Conservation (phyloP, 768 basidiomycete species). For the Boletales sp. region DNA sequence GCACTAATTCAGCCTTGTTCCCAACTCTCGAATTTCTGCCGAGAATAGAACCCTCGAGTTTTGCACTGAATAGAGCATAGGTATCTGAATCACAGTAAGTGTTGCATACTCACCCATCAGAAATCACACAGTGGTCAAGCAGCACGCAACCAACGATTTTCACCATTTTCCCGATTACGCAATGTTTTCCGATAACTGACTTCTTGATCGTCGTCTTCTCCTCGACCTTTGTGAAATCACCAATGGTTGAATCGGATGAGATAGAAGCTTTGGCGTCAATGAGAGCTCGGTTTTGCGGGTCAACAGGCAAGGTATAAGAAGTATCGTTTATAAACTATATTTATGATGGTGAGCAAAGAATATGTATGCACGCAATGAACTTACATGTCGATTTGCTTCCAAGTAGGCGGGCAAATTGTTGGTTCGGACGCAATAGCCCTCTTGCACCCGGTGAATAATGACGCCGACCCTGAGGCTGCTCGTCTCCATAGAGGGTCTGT, state of each 20-base stretch:
- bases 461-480: constrained; percentile 63
- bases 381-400: constrained; percentile 76
- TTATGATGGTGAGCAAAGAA: constrained; percentile 12
- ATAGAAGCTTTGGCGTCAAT: constrained; percentile 83
- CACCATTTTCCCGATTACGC: constrained; percentile 79
- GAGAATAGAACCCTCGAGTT: constrained; percentile 72
- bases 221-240: constrained; percentile 75
- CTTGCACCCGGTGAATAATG: constrained; percentile 49
- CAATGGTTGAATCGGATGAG: constrained; percentile 77
- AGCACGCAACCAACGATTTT: constrained; percentile 80
- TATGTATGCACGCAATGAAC: constrained; percentile 17
- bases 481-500: constrained; percentile 32
- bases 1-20: constrained; percentile 59
- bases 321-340: constrained; percentile 46
- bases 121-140: constrained; percentile 85
- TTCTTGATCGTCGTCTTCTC: constrained; percentile 81
- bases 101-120: constrained; percentile 60
- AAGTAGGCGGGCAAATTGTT: constrained; percentile 77
- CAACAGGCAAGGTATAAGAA: constrained; percentile 52
- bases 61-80: constrained; percentile 47
- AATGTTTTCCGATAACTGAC: constrained; percentile 77
- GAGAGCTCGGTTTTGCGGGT: constrained; percentile 59
- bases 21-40: constrained; percentile 75
- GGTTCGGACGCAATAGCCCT: constrained; percentile 62
- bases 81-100: neutral